phyloP scores from a whole-genome alignment of 83 land plant species.

The Thuja plicata region DNA sequence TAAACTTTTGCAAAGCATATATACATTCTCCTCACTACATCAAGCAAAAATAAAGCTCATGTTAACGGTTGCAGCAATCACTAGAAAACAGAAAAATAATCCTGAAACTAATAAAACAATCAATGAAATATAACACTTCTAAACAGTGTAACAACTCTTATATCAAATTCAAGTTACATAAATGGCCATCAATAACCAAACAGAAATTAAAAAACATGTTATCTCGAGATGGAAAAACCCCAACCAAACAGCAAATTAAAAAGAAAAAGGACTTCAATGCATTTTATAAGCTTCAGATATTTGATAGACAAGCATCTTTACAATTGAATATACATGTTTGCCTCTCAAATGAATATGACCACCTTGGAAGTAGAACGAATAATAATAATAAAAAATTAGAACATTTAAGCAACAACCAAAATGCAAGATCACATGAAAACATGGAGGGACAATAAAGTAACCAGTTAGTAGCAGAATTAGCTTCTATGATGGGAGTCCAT shows the following conservation, averaged over 20 bases:
- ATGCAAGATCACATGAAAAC: too few relatives aligned
- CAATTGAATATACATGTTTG: background rate
- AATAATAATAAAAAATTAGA: background rate
- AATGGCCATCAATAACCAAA: background rate
- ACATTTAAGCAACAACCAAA: background rate
- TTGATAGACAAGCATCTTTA: background rate
- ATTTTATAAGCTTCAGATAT: background rate
- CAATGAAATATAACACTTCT: background rate
- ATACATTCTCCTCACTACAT: conserved; percentile 95
- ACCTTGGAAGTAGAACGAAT: background rate
- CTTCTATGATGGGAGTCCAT: too few relatives aligned
- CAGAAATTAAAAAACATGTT: background rate
- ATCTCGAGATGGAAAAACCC: background rate
- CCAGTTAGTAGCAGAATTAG: too few relatives aligned
- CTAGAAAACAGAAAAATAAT: background rate
- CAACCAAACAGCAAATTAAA: background rate
- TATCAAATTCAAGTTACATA: background rate
- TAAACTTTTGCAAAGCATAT: conserved; percentile 77
- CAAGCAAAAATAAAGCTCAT: background rate
- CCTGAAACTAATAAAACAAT: background rate
- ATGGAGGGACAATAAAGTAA: too few relatives aligned
- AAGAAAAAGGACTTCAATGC: background rate
- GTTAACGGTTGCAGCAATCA: background rate
- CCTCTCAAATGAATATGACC: background rate
- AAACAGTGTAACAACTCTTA: background rate